Base-by-base conservation (phyloP, 345 rosid species). In the Moringa oleifera region DNA sequence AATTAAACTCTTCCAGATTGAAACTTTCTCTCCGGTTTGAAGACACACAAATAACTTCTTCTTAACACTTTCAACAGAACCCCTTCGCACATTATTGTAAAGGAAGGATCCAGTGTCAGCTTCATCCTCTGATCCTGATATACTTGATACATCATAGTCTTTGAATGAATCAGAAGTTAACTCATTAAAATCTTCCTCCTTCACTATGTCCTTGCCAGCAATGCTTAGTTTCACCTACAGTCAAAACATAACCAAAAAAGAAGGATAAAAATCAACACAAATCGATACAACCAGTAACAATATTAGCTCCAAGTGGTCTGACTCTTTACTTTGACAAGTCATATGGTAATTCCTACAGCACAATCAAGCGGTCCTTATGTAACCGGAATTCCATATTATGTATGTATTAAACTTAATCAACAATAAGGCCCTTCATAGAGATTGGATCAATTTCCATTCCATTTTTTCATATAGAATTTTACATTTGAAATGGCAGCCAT, bases 41-140 rank as follows among this genome's bases (percentile, higher is more conserved):
- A 90, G 96, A 60, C 71, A 74, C 23, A 86, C 31, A 66, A 82
- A 86, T 7, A 94, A 64, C 63, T 94, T 94, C 80, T 80, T 79
- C 82, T 73, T 80, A 62, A 63, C 51, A 63, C 66, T 71, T 51
- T 51, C 77, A 58, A 55, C 59, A 15, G 46, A 61, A 21, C 83
- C 78, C 83, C 62, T 78, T 9, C 47, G 62, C 4, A 45, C 50
- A 73, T 75, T 80, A 67, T 57, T 53, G 7, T 49, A 73, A 55
- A 57, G 22, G 2, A 53, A 12, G 51, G 77, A 25, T 58, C 68
- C 78, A 17, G 58, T 63, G 17, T 85, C 92, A 41, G 71, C 65
- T 80, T 94, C 99, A 81, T 94, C 97, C 73, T 94, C 99, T 7
- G 97, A 93, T 51, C 98, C 98, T 21, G 98, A 93, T 55, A 93